Evolutionary conservation across 257 asterid genomes (phyloP), one percentile per base, ranked within the genome.

Genomic region (Capsicum chinense): DNA sequence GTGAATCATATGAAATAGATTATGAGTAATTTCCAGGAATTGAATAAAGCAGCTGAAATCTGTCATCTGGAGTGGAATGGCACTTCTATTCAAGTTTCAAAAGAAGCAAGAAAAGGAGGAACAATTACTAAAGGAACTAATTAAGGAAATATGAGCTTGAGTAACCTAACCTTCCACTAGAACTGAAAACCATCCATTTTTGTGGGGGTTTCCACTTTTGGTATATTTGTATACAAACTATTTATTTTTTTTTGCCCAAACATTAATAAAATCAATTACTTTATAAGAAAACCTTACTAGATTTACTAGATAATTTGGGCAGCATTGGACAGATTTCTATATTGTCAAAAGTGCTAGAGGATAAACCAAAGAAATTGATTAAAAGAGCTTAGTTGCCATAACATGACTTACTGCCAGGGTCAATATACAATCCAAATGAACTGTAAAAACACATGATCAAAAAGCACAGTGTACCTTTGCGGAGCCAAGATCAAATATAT

Each of bases 401-500:
- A 76, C 64, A 52, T 76, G 15, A 52, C 26, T 54, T 15, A 76
- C 9, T 76, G 0, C 63, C 15, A 33, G 62, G 48, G 26, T 2
- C 26, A 74, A 76, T 6, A 52, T 2, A 26, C 47, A 26, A 76
- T 26, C 59, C n/a, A 76, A 33, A 21, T 50, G 81, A 21, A 74
- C 2, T 76, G 52, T 26, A 26, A 26, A 26, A 26, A 26, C 33
- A 26, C 81, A 52, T 76, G 81, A 76, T 21, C 81, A 76, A 76
- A 76, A 76, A 26, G 21, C 47, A 21, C 13, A 48, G 62, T 7
- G 15, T 90, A 96, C 98, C 98, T 97, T 92, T 71, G 98, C 99
- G 6, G 98, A 95, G 81, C 99, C 99, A 89, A 97, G 99, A 87
- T 95, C 99, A 90, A 97, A 97, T 86, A 97, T 92, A 88, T 97